Conservation (phyloP, 768 basidiomycete genomes). For the Suillus subalutaceus region DNA sequence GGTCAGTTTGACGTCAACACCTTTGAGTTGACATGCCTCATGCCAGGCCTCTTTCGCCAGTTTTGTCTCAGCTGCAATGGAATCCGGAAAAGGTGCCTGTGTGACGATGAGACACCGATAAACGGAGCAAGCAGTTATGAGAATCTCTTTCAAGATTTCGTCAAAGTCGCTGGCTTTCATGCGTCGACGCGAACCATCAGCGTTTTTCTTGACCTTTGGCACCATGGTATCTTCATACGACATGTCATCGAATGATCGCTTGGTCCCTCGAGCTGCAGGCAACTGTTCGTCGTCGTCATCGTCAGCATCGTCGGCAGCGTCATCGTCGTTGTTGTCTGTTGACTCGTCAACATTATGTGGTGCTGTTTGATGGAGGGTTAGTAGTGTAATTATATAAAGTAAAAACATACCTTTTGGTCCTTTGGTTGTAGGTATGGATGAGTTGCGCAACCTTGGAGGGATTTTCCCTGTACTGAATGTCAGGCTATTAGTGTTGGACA, state of each 20-base stretch:
- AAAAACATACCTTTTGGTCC: neutral
- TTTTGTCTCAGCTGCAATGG: conserved; percentile 1
- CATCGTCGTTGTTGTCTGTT: neutral
- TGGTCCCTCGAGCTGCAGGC: neutral
- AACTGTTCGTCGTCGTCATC: neutral
- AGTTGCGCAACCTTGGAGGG: neutral
- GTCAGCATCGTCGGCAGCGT: too few species aligned
- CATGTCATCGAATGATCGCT: neutral
- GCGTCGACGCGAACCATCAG: neutral
- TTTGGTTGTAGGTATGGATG: neutral
- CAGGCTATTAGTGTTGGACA: neutral
- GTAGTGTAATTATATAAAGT: neutral
- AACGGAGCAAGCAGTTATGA: conserved; percentile 18
- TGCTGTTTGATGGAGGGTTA: neutral
- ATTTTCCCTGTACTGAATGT: conserved; percentile 1
- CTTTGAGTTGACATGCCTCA: conserved; percentile 5
- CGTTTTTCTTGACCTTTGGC: neutral
- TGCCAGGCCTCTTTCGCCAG: conserved; percentile 11
- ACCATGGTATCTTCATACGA: neutral
- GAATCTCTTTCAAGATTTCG: conserved; percentile 19
- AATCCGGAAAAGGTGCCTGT: conserved; percentile 25
- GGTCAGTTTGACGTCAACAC: conserved; percentile 8
- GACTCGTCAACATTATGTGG: neutral
- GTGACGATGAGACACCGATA: conserved; percentile 24
- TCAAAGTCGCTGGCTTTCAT: conserved; percentile 23